Evolutionary conservation across 208 protist species (phyloP).

Genomic region (Leptomonas seymouri): DNA sequence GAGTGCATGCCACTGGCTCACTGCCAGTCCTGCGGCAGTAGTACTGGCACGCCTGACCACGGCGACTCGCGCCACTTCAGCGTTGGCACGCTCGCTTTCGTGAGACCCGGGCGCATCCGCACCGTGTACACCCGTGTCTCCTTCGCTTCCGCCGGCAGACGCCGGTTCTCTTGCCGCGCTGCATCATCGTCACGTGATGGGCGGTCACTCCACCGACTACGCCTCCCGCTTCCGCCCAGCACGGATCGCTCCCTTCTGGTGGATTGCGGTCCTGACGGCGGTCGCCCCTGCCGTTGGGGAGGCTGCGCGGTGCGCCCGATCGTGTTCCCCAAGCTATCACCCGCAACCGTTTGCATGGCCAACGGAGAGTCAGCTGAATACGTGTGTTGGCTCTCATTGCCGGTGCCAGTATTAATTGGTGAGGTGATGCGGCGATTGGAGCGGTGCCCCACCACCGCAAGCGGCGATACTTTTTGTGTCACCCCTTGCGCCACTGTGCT

Average conservation of each 20-base stretch:
- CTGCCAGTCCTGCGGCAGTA: constrained; percentile 47
- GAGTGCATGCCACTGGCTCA: neutral
- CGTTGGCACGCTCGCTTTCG: constrained; percentile 40
- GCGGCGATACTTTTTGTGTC: neutral
- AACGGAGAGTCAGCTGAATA: neutral
- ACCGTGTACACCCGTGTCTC: constrained; percentile 57
- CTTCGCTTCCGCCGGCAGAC: constrained; percentile 51
- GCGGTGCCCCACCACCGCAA: neutral
- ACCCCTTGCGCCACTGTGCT: neutral
- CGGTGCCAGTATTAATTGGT: neutral
- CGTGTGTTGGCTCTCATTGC: no score
- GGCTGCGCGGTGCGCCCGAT: neutral
- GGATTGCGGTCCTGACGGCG: no score
- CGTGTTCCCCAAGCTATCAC: neutral
- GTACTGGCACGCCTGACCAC: constrained; percentile 48
- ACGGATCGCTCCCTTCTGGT: no score
- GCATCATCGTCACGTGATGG: neutral
- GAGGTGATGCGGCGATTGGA: neutral
- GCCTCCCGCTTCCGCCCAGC: no score
- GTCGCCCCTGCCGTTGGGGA: neutral
- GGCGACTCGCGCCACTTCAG: constrained; percentile 35
- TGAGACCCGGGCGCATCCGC: constrained; percentile 21
- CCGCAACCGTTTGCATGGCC: neutral
- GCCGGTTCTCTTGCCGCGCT: neutral
- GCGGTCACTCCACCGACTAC: no score